Conservation (phyloP, 2,329 filamentous ascomycete species). For the Aspergillus aculeatus region DNA sequence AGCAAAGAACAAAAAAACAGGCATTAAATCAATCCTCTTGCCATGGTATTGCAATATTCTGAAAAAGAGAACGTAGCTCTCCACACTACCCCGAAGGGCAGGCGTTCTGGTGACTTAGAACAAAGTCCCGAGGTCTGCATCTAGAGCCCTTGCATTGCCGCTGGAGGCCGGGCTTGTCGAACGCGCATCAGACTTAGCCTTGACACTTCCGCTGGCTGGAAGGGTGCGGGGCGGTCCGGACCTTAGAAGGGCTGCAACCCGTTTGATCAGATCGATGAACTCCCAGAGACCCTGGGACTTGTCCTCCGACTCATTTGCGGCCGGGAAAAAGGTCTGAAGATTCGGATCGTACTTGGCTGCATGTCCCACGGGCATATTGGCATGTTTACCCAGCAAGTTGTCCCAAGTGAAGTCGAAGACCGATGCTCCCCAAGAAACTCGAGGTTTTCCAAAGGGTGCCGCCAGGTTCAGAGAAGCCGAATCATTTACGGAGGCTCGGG, state of each 20-base stretch:
- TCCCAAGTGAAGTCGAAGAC: constrained; percentile 44
- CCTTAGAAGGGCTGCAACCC: constrained; percentile 34
- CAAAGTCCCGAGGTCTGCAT: constrained; percentile 29
- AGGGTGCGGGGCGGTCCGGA: constrained; percentile 14
- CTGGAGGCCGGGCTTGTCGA: constrained; percentile 10
- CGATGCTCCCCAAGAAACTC: constrained; percentile 39
- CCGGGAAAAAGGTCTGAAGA: constrained; percentile 38
- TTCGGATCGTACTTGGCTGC: constrained; percentile 33
- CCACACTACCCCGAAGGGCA: background rate
- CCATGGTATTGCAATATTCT: background rate
- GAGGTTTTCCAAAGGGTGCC: constrained; percentile 23
- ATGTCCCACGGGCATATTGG: constrained; percentile 34
- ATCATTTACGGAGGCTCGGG: constrained; percentile 17
- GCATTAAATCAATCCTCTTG: too few species aligned
- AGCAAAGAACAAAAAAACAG: background rate
- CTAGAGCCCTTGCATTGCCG: constrained; percentile 15
- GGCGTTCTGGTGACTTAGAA: constrained; percentile 19
- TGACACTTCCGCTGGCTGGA: background rate
- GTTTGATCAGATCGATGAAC: constrained; percentile 36
- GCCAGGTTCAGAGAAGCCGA: constrained; percentile 5
- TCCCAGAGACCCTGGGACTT: constrained; percentile 34
- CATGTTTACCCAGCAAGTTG: constrained; percentile 38
- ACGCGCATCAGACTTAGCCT: constrained; percentile 1
- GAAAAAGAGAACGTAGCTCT: background rate
- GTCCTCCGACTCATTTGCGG: constrained; percentile 12